A percentile compares a stretch with the other conserved stretches of the same genome.
Evolutionary conservation across 805 yeast species (phyloP).

Genomic region (Blastobotrys attinorum): DNA sequence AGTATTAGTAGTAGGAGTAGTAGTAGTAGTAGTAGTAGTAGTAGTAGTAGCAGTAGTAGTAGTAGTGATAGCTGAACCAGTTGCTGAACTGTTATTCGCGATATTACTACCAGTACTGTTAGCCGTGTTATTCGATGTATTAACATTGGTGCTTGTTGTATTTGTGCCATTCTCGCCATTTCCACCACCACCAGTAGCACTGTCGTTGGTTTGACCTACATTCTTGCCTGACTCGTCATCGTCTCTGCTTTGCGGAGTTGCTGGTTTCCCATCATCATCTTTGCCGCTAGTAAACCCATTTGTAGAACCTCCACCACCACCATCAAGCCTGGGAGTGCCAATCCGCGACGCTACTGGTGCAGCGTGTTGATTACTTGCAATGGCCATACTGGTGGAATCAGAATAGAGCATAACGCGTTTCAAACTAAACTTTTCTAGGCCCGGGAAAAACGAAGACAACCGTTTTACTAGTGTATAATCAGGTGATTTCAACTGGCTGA

Average conservation of each 20-base stretch:
- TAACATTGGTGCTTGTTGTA: neutral
- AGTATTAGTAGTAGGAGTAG: neutral
- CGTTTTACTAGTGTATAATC: conserved; percentile 10
- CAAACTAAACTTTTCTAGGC: conserved; percentile 7
- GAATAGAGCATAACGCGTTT: conserved; percentile 10
- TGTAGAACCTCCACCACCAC: too few relatives aligned
- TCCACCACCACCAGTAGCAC: neutral
- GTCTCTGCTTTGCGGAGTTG: neutral
- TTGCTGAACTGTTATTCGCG: too few relatives aligned
- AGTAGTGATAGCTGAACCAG: too few relatives aligned
- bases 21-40: neutral
- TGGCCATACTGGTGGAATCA: neutral
- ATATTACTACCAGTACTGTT: too few relatives aligned
- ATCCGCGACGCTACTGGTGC: too few relatives aligned
- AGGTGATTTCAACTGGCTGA: conserved; percentile 5
- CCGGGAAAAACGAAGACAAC: conserved; percentile 11
- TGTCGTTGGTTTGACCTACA: neutral
- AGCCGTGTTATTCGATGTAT: neutral
- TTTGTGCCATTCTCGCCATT: neutral
- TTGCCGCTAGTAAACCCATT: too few relatives aligned
- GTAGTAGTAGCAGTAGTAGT: neutral
- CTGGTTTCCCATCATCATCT: neutral
- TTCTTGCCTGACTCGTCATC: neutral
- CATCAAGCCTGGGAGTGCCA: too few relatives aligned
- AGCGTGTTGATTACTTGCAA: neutral